Conservation (phyloP, 768 basidiomycete species). For the Psilocybe cubensis region DNA sequence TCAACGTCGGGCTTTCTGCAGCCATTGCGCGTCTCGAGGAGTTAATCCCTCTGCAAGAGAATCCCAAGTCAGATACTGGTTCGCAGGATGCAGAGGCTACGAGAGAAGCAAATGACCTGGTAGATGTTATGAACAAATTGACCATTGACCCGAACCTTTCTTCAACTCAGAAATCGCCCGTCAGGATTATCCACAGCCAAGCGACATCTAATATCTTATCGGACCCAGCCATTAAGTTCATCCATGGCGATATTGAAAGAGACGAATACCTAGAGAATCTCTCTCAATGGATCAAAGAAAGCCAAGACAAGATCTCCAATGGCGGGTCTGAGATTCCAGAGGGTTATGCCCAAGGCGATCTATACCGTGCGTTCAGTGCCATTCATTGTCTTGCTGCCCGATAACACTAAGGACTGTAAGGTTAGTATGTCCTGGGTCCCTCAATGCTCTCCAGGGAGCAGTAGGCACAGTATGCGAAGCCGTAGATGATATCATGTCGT, state of each 20-base stretch:
- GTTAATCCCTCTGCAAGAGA: slow-evolving; percentile 8
- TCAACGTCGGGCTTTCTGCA: slow-evolving; percentile 81
- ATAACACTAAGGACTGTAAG: neutral
- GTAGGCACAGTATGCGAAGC: slow-evolving; percentile 87
- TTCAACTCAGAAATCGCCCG: slow-evolving; percentile 23
- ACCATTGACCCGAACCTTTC: slow-evolving; percentile 21
- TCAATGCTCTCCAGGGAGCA: slow-evolving; percentile 81
- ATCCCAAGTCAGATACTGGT: neutral
- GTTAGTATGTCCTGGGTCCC: slow-evolving; percentile 76
- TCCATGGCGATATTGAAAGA: slow-evolving; percentile 72
- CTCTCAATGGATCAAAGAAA: slow-evolving; percentile 59
- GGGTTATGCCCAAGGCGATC: slow-evolving; percentile 72
- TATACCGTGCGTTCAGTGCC: slow-evolving; percentile 66
- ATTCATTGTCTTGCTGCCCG: neutral
- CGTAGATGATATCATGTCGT: slow-evolving; percentile 65
- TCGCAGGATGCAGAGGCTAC: slow-evolving; percentile 1
- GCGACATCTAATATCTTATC: slow-evolving; percentile 58
- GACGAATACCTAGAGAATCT: slow-evolving; percentile 72
- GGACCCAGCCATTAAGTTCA: slow-evolving; percentile 68
- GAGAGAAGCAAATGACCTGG: slow-evolving; percentile 24
- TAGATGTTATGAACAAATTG: slow-evolving; percentile 30
- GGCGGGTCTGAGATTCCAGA: slow-evolving; percentile 79
- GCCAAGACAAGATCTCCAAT: slow-evolving; percentile 59
- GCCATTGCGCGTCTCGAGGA: slow-evolving; percentile 75
- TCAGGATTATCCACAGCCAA: slow-evolving; percentile 55